Evolutionary conservation across 1,284 basidiomycete genomes (phyloP).

Genomic region (Apiotrichum montevideense): DNA sequence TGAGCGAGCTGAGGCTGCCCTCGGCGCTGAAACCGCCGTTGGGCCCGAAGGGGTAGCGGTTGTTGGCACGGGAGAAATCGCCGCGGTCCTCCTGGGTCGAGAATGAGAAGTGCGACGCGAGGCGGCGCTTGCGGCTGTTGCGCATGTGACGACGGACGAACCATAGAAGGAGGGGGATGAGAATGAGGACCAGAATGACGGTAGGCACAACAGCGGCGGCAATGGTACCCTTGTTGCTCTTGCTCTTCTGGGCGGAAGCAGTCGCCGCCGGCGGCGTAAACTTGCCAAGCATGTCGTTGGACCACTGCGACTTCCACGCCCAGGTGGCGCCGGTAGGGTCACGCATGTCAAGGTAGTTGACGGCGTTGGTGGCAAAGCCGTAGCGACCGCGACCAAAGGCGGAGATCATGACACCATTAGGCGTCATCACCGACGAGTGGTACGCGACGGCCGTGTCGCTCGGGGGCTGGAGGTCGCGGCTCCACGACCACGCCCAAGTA

Average conservation of each 20-base stretch:
- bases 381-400: constrained; percentile 38
- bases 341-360: constrained; percentile 45
- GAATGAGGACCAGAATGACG: constrained; percentile 30
- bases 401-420: constrained; percentile 45
- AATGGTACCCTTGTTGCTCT: constrained; percentile 20
- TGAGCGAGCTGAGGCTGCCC: constrained; percentile 23
- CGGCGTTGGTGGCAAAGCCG: constrained; percentile 28
- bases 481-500: constrained; percentile 40
- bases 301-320: constrained; percentile 43
- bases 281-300: constrained; percentile 28
- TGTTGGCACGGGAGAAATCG: constrained; percentile 23
- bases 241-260: not conserved
- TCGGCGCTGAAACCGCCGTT: constrained; percentile 28
- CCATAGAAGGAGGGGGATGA: constrained; percentile 31
- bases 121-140: constrained; percentile 37
- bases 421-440: constrained; percentile 44
- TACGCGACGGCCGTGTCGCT: constrained; percentile 35
- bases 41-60: constrained; percentile 27
- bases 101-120: constrained; percentile 46
- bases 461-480: constrained; percentile 38
- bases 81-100: constrained; percentile 38
- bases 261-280: constrained; percentile 3
- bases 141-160: constrained; percentile 37
- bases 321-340: constrained; percentile 27
- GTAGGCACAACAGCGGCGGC: constrained; percentile 39